A percentile compares a stretch with the other conserved stretches of the same genome.
Conservation (phyloP, 83 land plant species). For the Picea abies region DNA sequence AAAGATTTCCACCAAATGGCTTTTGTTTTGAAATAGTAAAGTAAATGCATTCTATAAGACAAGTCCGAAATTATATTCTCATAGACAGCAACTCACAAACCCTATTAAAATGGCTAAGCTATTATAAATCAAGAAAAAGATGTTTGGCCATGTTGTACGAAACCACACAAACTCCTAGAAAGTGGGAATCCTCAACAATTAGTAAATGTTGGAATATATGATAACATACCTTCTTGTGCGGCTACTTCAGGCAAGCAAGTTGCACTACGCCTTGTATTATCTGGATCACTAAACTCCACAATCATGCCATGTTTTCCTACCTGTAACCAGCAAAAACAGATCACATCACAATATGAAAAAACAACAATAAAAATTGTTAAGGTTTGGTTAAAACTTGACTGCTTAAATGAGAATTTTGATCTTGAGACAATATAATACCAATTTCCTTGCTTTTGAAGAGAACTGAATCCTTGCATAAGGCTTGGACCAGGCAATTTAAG, state of each 20-base stretch:
- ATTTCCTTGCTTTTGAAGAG: neutral
- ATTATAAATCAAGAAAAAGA: no score
- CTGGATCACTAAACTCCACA: constrained; percentile 96
- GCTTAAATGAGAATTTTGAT: no score
- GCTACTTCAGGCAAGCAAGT: constrained; percentile 99
- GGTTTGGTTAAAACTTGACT: no score
- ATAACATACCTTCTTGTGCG: constrained; percentile 84
- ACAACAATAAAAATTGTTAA: no score
- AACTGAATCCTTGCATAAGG: neutral
- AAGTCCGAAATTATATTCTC: no score
- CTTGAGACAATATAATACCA: neutral
- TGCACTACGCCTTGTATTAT: constrained; percentile 85
- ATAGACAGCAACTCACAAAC: no score
- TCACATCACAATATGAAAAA: no score
- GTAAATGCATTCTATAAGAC: no score
- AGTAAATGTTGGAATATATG: neutral
- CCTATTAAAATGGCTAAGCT: no score
- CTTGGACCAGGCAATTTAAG: neutral
- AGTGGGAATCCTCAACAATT: neutral
- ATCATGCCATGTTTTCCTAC: constrained; percentile 97
- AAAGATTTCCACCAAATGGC: no score
- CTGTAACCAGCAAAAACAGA: constrained; percentile 40
- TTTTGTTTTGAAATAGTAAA: no score
- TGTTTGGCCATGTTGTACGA: neutral
- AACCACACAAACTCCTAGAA: neutral